Percentiles rank a stretch among this genome's conserved stretches.
These are phyloP conservation scores for Curvularia sp. DNA, from an alignment of 2,329 filamentous ascomycete genomes.

Conservation along the genomic window DNA sequence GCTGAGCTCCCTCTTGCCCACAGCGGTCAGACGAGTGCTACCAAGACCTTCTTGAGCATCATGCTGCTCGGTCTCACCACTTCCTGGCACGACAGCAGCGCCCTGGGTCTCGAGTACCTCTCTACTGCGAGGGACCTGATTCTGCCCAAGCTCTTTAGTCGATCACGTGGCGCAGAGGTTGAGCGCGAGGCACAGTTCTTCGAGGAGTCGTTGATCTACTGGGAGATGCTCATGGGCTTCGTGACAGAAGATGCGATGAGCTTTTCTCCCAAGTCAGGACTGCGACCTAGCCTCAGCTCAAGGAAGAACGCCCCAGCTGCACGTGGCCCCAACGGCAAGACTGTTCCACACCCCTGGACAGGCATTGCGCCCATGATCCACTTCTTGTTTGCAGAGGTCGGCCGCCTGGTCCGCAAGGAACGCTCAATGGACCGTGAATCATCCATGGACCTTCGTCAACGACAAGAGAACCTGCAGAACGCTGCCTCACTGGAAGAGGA, in stretches of 20 bases:
- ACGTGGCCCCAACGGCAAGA: constrained; percentile 43
- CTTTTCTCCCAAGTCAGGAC: constrained; percentile 39
- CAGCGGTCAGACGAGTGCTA: constrained; percentile 48
- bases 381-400: constrained; percentile 56
- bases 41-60: constrained; percentile 63
- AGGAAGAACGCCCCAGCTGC: constrained; percentile 33
- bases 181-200: constrained; percentile 58
- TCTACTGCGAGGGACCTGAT: constrained; percentile 55
- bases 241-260: constrained; percentile 55
- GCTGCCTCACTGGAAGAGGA: constrained; percentile 56
- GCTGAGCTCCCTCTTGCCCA: constrained; percentile 57
- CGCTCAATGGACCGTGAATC: constrained; percentile 40
- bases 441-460: constrained; percentile 38
- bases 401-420: constrained; percentile 52
- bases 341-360: constrained; percentile 59
- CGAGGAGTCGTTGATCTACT: constrained; percentile 63
- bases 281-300: constrained; percentile 31
- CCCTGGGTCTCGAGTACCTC: constrained; percentile 62
- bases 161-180: constrained; percentile 40
- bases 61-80: constrained; percentile 66
- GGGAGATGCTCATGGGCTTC: constrained; percentile 66
- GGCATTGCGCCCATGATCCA: constrained; percentile 56
- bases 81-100: constrained; percentile 65
- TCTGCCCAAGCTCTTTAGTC: constrained; percentile 53
- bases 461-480: constrained; percentile 48